A percentile compares a stretch with the other conserved stretches of the same genome.
phyloP scores from a whole-genome alignment of 805 yeast genomes.

The Monosporozyma unispora region DNA sequence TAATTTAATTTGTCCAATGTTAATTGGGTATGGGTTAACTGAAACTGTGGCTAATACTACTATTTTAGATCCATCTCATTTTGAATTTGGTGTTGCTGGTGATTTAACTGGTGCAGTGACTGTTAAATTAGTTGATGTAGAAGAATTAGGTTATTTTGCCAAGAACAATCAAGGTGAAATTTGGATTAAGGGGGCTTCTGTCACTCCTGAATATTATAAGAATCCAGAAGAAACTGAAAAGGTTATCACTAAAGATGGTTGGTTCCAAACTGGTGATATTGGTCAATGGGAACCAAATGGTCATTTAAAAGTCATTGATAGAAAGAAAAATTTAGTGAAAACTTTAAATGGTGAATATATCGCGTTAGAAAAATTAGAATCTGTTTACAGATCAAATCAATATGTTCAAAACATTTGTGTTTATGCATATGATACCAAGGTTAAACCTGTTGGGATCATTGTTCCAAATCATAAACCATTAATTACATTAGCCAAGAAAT shows the following conservation, averaged over 20 bases:
- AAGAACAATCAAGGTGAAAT: constrained; percentile 91
- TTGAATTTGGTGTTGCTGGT: constrained; percentile 75
- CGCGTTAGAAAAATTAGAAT: constrained; percentile 90
- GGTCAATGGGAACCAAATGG: constrained; percentile 87
- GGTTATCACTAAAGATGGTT: constrained; percentile 74
- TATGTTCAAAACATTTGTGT: constrained; percentile 78
- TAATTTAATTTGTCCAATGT: constrained; percentile 71
- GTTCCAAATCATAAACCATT: constrained; percentile 69
- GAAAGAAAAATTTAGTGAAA: constrained; percentile 92
- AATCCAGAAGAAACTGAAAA: constrained; percentile 72
- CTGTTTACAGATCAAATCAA: constrained; percentile 76
- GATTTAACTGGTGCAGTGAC: constrained; percentile 75
- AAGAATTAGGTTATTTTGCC: constrained; percentile 85
- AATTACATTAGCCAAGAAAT: constrained; percentile 48
- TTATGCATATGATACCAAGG: constrained; percentile 81
- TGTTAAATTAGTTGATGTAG: constrained; percentile 81
- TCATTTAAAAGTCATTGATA: constrained; percentile 74
- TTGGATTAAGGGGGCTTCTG: constrained; percentile 64
- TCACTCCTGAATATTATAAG: constrained; percentile 69
- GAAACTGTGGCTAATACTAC: constrained; percentile 90
- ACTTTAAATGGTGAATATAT: constrained; percentile 95
- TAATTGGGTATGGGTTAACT: constrained; percentile 92
- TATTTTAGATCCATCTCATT: constrained; percentile 52
- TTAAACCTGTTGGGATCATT: constrained; percentile 87
- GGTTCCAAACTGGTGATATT: constrained; percentile 97